Evolutionary conservation across 768 basidiomycete genomes (phyloP).

Genomic region (Rhodosporidiobolus odoratus): DNA sequence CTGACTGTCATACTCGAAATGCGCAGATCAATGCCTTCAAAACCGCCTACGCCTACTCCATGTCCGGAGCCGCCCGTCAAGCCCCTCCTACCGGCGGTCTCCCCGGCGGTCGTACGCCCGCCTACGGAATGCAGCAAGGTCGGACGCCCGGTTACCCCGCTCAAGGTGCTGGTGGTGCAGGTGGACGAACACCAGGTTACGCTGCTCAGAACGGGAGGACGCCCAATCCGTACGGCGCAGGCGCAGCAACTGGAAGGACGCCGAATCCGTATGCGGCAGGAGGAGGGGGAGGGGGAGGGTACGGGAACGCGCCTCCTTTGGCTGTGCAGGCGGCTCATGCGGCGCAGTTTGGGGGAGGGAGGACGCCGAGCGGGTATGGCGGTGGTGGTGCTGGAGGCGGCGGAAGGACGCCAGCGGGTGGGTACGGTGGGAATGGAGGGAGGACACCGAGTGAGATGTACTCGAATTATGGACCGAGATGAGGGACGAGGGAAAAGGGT

Average conservation of each 20-base stretch:
- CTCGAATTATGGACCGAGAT: too few relatives aligned
- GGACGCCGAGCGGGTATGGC: background rate
- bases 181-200: too few relatives aligned
- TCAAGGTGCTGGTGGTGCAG: background rate
- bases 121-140: background rate
- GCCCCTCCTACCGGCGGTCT: background rate
- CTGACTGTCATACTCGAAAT: too few relatives aligned
- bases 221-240: background rate
- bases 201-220: background rate
- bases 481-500: too few relatives aligned
- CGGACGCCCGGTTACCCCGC: background rate
- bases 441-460: background rate
- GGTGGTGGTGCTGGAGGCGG: too few relatives aligned
- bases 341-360: background rate
- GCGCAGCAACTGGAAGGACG: background rate
- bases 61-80: background rate
- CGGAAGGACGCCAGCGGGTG: too few relatives aligned
- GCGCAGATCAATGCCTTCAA: constrained; percentile 33
- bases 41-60: constrained; percentile 16
- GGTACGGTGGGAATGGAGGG: background rate
- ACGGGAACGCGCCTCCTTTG: background rate
- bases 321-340: background rate
- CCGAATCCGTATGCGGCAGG: background rate
- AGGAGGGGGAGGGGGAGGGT: background rate
- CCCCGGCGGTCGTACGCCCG: constrained; percentile 7